Base-by-base conservation (phyloP, 1,139 yeast genomes). In the Geotrichum bryndzae region DNA sequence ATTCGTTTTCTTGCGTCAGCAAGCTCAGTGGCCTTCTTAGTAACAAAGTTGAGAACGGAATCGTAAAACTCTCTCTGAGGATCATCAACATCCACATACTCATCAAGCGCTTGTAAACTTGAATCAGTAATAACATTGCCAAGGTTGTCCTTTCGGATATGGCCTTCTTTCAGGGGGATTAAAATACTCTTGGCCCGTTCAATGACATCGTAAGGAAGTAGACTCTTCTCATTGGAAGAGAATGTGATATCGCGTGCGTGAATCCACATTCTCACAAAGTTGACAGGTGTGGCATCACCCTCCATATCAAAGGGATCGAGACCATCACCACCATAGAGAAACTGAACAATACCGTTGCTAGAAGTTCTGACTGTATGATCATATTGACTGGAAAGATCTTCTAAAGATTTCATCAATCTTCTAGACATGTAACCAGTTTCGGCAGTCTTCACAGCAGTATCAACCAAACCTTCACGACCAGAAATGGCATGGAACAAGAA, bases 361-460 rank as follows among this genome's bases (percentile, higher is more conserved):
- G 98, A 92, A 63, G 96, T 95, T 72, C 99, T 83, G 54, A 95
- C 98, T 0, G 99, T 94, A 69, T 86, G 85, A 74, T 95, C 99
- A 74, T 95, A 95, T 72, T 88, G 94, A 63, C 96, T 84, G 54
- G 97, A 90, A 73, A 95, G 82, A 79, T 95, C 99, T 79, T 95
- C 99, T 68, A 95, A 79, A 3, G 98, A 94, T 74, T 95, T 95
- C 99, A 95, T 95, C 76, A 95, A 82, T 76, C 99, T 87, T 77
- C 99, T 89, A 22, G 99, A 94, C 96, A 94, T 95, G 76, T 95
- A 95, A 74, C 99, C 99, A 7, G 99, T 95, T 75, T 95, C 99
- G 2, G 99, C 99, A 38, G 99, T 95, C 74, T 95, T 95, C 62
- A 95, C 99, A 7, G 98, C 99, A 18, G 99, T 95, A 81, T 95